Evolutionary conservation across 208 protist genomes (phyloP).

Genomic region (Angomonas desouzai): DNA sequence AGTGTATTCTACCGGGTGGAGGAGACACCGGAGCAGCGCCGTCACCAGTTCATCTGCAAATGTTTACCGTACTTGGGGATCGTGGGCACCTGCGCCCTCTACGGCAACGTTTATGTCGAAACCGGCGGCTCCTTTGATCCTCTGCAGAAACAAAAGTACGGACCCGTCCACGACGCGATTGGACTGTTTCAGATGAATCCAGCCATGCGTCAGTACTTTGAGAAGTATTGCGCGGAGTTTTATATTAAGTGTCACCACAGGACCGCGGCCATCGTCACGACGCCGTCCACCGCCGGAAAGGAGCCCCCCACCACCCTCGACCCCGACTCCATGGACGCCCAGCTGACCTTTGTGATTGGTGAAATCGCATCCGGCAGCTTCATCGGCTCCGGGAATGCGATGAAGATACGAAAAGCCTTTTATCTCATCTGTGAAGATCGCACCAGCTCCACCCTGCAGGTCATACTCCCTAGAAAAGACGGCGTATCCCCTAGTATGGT

Average conservation of each 20-base stretch:
- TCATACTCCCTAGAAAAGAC: not conserved
- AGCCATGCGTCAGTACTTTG: conserved; percentile 11
- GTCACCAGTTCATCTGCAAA: conserved; percentile 11
- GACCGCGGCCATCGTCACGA: not conserved
- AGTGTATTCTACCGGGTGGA: not conserved
- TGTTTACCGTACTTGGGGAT: conserved; percentile 2
- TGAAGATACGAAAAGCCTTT: conserved; percentile 3
- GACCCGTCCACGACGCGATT: not conserved
- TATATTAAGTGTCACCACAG: not conserved
- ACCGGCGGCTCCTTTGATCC: conserved; percentile 15
- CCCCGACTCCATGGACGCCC: conserved; percentile 3
- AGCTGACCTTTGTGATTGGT: conserved; percentile 12
- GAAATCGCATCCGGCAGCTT: conserved; percentile 3
- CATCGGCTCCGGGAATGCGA: conserved; percentile 10
- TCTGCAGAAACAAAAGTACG: conserved; percentile 3
- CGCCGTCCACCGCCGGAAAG: not conserved
- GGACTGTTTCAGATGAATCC: conserved; percentile 11
- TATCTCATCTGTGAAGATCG: not conserved
- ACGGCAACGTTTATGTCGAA: conserved; percentile 13
- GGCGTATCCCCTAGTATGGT: conserved; percentile 4
- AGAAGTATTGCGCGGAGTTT: conserved; percentile 10
- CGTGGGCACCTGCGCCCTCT: conserved; percentile 9
- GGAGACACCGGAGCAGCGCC: conserved; percentile 2
- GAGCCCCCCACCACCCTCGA: not conserved
- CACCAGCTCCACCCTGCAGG: not conserved